Percentiles rank a stretch among this genome's conserved stretches.
These are phyloP conservation scores for Trametes sp. DNA, from an alignment of 1,284 basidiomycete genomes.

Conservation along the genomic window DNA sequence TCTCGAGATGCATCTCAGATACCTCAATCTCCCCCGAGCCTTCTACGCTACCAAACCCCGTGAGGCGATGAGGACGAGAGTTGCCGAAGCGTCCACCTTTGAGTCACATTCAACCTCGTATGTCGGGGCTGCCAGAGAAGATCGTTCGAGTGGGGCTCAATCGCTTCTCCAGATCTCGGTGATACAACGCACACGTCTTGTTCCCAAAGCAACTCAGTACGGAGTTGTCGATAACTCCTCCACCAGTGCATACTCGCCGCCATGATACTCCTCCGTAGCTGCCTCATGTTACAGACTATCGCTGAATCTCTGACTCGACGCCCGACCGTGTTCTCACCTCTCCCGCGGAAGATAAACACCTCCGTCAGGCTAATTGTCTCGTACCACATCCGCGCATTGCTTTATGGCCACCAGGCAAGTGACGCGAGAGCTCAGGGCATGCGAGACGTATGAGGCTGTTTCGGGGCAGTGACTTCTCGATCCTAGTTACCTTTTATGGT, in stretches of 20 bases:
- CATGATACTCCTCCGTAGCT: slow-evolving; percentile 3
- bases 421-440: slow-evolving; percentile 19
- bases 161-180: background rate
- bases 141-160: background rate
- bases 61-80: slow-evolving; percentile 13
- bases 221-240: background rate
- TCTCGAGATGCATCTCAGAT: slow-evolving; percentile 11
- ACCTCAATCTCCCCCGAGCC: background rate
- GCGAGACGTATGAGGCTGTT: slow-evolving; percentile 19
- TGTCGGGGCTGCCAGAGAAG: background rate
- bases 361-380: slow-evolving; percentile 19
- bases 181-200: slow-evolving; percentile 1
- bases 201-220: background rate
- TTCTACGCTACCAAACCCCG: slow-evolving; percentile 1
- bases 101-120: too few species aligned
- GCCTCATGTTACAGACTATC: slow-evolving; percentile 23
- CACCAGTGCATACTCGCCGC: slow-evolving; percentile 4
- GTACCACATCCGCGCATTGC: slow-evolving; percentile 19
- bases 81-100: too few species aligned
- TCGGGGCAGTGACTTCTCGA: slow-evolving; percentile 27
- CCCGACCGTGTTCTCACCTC: slow-evolving; percentile 6
- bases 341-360: slow-evolving; percentile 21
- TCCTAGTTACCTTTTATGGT: slow-evolving; percentile 28
- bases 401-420: slow-evolving; percentile 15
- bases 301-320: slow-evolving; percentile 10